Percentiles rank a stretch among this genome's conserved stretches.
phyloP scores from a whole-genome alignment of 2,329 filamentous ascomycete genomes.

The Diaporthe aspalathi region DNA sequence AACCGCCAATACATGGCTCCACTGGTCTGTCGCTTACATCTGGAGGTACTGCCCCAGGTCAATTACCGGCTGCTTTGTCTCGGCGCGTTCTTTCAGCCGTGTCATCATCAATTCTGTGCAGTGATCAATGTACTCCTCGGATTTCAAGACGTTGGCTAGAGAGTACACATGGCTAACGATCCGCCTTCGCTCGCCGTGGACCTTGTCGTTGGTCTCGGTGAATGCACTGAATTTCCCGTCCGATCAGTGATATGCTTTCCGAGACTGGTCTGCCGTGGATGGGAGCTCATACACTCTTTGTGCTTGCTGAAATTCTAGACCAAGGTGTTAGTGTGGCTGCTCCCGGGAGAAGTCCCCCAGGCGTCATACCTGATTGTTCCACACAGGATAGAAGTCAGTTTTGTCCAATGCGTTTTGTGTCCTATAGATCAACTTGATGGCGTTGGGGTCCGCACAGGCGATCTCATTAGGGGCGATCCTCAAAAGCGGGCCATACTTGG shows the following conservation, averaged over 20 bases:
- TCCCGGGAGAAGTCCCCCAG: accelerated
- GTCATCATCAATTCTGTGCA: constrained; percentile 18
- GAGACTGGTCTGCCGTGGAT: not conserved
- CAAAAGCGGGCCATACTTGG: constrained; percentile 16
- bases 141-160: constrained; percentile 45
- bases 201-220: constrained; percentile 22
- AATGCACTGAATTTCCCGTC: not conserved
- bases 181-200: constrained; percentile 36
- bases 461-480: constrained; percentile 20
- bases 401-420: constrained; percentile 18
- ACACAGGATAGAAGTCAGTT: constrained; percentile 17
- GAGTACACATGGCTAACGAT: constrained; percentile 46
- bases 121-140: constrained; percentile 34
- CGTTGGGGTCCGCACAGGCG: constrained; percentile 8
- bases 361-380: constrained; percentile 2
- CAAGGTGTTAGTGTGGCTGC: not conserved
- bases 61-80: not conserved
- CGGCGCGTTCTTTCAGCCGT: constrained; percentile 24
- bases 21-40: not conserved
- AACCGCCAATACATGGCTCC: not conserved
- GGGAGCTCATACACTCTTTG: not conserved
- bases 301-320: constrained; percentile 27
- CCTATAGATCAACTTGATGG: constrained; percentile 23
- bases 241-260: not conserved
- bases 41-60: constrained; percentile 18